phyloP scores from a whole-genome alignment of 306 rosid species.

The Hippophae rhamnoides region DNA sequence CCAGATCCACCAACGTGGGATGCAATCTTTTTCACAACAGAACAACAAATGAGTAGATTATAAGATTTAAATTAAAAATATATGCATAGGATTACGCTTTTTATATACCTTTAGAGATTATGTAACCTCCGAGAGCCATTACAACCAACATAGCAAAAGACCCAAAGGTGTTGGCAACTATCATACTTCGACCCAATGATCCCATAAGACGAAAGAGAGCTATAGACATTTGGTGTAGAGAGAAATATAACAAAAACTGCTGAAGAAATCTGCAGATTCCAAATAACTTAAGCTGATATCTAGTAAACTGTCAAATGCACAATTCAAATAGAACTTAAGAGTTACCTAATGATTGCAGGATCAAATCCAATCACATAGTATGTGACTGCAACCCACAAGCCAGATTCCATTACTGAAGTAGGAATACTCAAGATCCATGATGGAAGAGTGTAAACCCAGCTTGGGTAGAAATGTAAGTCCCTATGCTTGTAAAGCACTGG shows the following conservation, averaged over 20 bases:
- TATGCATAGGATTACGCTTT: not conserved
- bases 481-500: constrained; percentile 96
- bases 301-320: constrained; percentile 18
- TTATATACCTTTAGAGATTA: constrained; percentile 70
- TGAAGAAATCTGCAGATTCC: constrained; percentile 57
- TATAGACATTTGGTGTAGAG: constrained; percentile 94
- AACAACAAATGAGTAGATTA: constrained; percentile 14
- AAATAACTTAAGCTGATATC: constrained; percentile 12
- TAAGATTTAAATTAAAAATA: not conserved
- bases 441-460: constrained; percentile 92
- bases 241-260: constrained; percentile 74
- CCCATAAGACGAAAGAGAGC: constrained; percentile 94
- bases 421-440: constrained; percentile 87
- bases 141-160: constrained; percentile 98
- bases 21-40: constrained; percentile 42
- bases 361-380: constrained; percentile 89
- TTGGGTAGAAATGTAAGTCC: constrained; percentile 91
- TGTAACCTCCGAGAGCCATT: constrained; percentile 94
- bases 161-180: constrained; percentile 93
- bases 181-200: constrained; percentile 96
- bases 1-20: constrained; percentile 98
- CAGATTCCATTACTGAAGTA: constrained; percentile 81
- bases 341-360: constrained; percentile 73
- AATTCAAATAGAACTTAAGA: constrained; percentile 17
- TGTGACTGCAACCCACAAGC: constrained; percentile 85